These are phyloP conservation scores for Lentinula lateritia DNA, from an alignment of 768 basidiomycete genomes.

Conservation along the genomic window DNA sequence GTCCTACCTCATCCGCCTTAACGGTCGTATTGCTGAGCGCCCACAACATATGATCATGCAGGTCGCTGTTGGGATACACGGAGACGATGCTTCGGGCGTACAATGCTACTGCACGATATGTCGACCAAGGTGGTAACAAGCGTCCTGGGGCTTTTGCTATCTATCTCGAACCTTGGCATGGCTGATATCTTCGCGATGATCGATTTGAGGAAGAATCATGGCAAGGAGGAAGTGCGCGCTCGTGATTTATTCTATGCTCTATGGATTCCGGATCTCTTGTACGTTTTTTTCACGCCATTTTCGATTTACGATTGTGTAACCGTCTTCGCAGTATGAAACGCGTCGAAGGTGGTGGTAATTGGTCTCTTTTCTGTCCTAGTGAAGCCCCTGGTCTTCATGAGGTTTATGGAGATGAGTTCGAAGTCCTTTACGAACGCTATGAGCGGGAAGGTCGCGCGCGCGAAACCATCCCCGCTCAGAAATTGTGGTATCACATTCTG, in stretches of 20 bases:
- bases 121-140: slow-evolving; percentile 99
- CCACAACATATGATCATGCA: slow-evolving; percentile 99
- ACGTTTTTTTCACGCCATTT: slow-evolving; percentile 20
- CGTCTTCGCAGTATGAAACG: slow-evolving; percentile 78
- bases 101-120: slow-evolving; percentile 97
- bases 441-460: slow-evolving; percentile 86
- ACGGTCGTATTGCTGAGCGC: slow-evolving; percentile 92
- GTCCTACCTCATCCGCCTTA: slow-evolving; percentile 91
- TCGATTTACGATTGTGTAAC: no score
- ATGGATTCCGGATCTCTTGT: slow-evolving; percentile 98
- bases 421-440: slow-evolving; percentile 78
- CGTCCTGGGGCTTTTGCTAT: slow-evolving; percentile 98
- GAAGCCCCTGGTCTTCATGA: slow-evolving; percentile 90
- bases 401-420: slow-evolving; percentile 87
- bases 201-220: slow-evolving; percentile 97
- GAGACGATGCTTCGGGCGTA: slow-evolving; percentile 93
- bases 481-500: slow-evolving; percentile 96
- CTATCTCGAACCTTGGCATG: slow-evolving; percentile 99
- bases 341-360: slow-evolving; percentile 82
- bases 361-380: slow-evolving; percentile 97
- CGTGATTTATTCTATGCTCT: slow-evolving; percentile 97
- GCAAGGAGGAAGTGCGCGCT: slow-evolving; percentile 95
- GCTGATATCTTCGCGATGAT: slow-evolving; percentile 97
- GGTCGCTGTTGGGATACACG: slow-evolving; percentile 97
- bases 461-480: slow-evolving; percentile 87